A percentile compares a stretch with the other conserved stretches of the same genome.
phyloP scores from a whole-genome alignment of 2,329 filamentous ascomycete species.

The Sclerotinia subarctica region DNA sequence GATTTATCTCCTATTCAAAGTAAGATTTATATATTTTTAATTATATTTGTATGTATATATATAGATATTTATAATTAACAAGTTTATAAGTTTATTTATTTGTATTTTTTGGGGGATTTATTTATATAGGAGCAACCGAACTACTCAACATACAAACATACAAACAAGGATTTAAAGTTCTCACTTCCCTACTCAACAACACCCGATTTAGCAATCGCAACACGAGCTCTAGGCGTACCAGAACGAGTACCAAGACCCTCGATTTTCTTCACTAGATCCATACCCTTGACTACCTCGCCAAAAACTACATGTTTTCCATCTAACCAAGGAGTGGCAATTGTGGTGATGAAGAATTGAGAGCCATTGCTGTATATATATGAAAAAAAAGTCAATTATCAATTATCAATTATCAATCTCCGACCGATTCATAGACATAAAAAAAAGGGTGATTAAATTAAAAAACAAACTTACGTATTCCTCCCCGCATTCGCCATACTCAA shows the following conservation, averaged over 20 bases:
- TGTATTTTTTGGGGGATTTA: too few species aligned
- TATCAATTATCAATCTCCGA: background rate
- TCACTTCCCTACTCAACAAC: conserved; percentile 18
- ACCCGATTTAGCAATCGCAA: conserved; percentile 56
- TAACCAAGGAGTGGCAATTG: conserved; percentile 85
- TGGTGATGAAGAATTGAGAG: conserved; percentile 97
- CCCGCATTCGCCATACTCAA: conserved; percentile 96
- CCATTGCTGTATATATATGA: conserved; percentile 86
- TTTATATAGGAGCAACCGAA: too few species aligned
- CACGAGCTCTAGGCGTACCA: conserved; percentile 52
- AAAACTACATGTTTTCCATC: conserved; percentile 96
- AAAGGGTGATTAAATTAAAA: conserved; percentile 35
- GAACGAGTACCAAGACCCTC: conserved; percentile 57
- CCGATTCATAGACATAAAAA: background rate
- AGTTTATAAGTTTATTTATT: too few species aligned
- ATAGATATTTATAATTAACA: too few species aligned
- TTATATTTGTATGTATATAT: too few species aligned
- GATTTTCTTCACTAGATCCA: conserved; percentile 56
- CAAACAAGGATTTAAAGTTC: too few species aligned
- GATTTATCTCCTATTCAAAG: too few species aligned
- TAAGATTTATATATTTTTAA: too few species aligned
- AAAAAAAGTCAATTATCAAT: too few species aligned
- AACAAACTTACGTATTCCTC: conserved; percentile 75
- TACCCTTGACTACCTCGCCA: conserved; percentile 59
- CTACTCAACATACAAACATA: too few species aligned